Base-by-base conservation (phyloP, 1,284 basidiomycete genomes). In the Filobasidium uniguttulatum region DNA sequence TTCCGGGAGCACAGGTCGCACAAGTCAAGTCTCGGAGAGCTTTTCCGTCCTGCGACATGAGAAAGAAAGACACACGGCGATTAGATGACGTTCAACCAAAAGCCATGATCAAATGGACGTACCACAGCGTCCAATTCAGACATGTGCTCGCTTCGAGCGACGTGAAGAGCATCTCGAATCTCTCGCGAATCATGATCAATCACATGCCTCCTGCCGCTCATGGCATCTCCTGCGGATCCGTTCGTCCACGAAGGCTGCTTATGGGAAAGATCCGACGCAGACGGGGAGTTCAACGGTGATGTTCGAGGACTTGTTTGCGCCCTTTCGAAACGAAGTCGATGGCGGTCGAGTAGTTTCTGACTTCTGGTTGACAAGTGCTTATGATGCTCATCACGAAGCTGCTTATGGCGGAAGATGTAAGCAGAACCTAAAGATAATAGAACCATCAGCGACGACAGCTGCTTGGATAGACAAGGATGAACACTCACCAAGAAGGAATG, bases 401-500 rank as follows among this genome's bases (percentile, higher is more conserved):
- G 65, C 49, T 69, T 66, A 54, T 68, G 65, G 15, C 68, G 59
- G 58, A 65, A 67, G 46, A 71, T 67, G 57, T 66, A 71, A 0
- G 64, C 54, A 6, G 65, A 65, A 33, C 65, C 67, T 68, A 53
- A n/a, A 25, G 29, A 33, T 15, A 26, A 17, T 10, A n/a, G 23
- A 35, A n/a, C n/a, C n/a, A n/a, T 7, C 17, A 17, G 22, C 19
- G 29, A 31, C 37, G 5, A 57, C 48, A 10, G 38, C 43, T 34
- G 12, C 3, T 20, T n/a, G n/a, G 31, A 43, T 44, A 36, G 37
- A 20, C 5, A 35, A 30, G 26, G 30, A 49, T 14, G 25, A 9
- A 12, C 25, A 62, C 78, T 52, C 55, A 84, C 87, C 89, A 23
- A 93, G 75, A 4, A 93, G 71, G 66, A 88, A 91, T 59, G 82